phyloP scores from a whole-genome alignment of 768 basidiomycete genomes.

The Rhodotorula kratochvilovae region DNA sequence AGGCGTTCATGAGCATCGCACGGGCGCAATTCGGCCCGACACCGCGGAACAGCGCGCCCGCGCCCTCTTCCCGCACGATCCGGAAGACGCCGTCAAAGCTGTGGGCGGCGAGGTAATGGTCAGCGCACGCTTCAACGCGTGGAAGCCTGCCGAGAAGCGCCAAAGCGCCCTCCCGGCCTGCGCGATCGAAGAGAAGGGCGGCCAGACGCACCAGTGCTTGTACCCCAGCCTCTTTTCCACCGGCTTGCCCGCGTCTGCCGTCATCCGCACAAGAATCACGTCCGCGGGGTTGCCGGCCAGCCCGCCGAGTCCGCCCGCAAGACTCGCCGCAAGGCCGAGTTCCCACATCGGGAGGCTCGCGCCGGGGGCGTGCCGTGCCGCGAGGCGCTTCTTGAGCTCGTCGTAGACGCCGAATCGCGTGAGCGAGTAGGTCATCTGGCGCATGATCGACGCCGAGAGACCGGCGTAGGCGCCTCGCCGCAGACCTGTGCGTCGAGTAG shows the following conservation, averaged over 20 bases:
- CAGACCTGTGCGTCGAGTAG: no score
- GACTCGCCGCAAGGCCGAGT: constrained; percentile 34
- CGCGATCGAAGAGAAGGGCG: no score
- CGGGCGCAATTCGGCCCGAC: constrained; percentile 40
- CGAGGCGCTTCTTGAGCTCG: constrained; percentile 36
- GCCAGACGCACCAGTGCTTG: constrained; percentile 38
- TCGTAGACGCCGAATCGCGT: constrained; percentile 44
- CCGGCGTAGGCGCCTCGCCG: constrained; percentile 41
- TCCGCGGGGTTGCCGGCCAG: constrained; percentile 44
- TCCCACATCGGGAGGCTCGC: constrained; percentile 22
- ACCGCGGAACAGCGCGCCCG: constrained; percentile 37
- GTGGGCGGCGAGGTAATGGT: background rate
- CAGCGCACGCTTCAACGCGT: no score
- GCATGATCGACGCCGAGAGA: constrained; percentile 42
- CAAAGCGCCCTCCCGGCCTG: no score
- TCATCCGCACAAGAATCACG: constrained; percentile 43
- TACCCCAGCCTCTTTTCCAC: constrained; percentile 36
- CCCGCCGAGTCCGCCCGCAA: constrained; percentile 41
- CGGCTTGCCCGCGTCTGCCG: constrained; percentile 33
- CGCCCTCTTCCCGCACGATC: constrained; percentile 41
- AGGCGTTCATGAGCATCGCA: constrained; percentile 43
- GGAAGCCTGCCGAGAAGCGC: no score
- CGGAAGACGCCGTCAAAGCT: constrained; percentile 42
- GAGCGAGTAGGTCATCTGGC: constrained; percentile 43
- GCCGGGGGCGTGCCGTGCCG: constrained; percentile 1